These are phyloP conservation scores for Epichloe gansuensis DNA, from an alignment of 2,329 filamentous ascomycete genomes.

Conservation along the genomic window DNA sequence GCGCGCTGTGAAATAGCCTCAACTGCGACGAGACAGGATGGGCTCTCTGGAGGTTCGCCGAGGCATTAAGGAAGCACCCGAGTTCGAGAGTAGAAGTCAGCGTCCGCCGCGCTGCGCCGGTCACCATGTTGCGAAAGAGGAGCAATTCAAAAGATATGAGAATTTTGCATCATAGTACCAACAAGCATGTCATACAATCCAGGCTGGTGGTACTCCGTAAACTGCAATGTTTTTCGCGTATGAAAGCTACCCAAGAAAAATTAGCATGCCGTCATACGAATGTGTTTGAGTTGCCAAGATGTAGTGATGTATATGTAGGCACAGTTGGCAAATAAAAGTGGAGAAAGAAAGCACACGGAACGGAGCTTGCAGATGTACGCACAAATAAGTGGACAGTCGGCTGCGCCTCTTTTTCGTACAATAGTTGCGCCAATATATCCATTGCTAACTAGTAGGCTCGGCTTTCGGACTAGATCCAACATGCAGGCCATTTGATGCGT, in stretches of 20 bases:
- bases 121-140: conserved; percentile 30
- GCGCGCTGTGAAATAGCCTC: background rate
- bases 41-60: conserved; percentile 9
- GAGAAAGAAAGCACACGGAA: background rate
- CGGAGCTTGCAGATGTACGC: too few relatives aligned
- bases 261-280: conserved; percentile 2
- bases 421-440: too few relatives aligned
- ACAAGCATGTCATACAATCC: background rate
- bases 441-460: too few relatives aligned
- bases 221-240: background rate
- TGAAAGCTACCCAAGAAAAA: background rate
- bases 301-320: background rate
- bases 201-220: background rate
- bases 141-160: conserved; percentile 8
- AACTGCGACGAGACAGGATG: conserved; percentile 9
- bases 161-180: conserved; percentile 18
- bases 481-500: too few relatives aligned
- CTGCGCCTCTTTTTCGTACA: too few relatives aligned
- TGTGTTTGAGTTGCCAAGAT: background rate
- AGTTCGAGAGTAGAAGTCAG: conserved; percentile 33
- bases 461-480: too few relatives aligned
- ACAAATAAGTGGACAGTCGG: too few relatives aligned
- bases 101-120: conserved; percentile 36
- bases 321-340: background rate
- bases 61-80: conserved; percentile 17